Evolutionary conservation across 495 filamentous ascomycete species (phyloP).

Genomic region (Amniculicola lignicola): DNA sequence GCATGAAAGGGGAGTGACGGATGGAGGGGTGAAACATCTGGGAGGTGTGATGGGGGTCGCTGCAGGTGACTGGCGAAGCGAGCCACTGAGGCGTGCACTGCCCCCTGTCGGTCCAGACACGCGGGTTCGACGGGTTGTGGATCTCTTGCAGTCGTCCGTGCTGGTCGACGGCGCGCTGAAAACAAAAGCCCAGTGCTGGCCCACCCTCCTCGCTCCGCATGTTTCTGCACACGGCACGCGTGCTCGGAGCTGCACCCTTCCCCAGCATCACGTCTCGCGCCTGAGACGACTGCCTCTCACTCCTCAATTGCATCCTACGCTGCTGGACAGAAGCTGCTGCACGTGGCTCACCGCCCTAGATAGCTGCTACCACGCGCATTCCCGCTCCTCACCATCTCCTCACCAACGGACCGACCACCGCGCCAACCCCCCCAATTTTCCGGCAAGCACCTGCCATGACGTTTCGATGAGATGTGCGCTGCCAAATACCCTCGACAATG

Average conservation of each 20-base stretch:
- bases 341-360: neutral
- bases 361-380: constrained; percentile 12
- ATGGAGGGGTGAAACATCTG: too few relatives aligned
- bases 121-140: neutral
- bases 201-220: neutral
- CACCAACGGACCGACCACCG: too few relatives aligned
- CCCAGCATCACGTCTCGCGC: neutral
- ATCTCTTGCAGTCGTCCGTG: constrained; percentile 1
- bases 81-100: too few relatives aligned
- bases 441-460: constrained; percentile 34
- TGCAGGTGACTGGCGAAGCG: too few relatives aligned
- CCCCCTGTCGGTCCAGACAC: too few relatives aligned
- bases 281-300: neutral
- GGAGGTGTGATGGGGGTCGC: too few relatives aligned
- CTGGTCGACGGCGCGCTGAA: neutral
- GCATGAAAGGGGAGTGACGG: too few relatives aligned
- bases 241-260: neutral
- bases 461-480: constrained; percentile 28
- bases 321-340: neutral
- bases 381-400: constrained; percentile 18
- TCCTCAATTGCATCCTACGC: neutral
- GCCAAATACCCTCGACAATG: constrained; percentile 28
- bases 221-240: neutral
- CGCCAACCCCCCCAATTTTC: neutral
- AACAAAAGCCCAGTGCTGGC: neutral